Evolutionary conservation across 2,329 filamentous ascomycete genomes (phyloP).

Genomic region (Diaporthe citri): DNA sequence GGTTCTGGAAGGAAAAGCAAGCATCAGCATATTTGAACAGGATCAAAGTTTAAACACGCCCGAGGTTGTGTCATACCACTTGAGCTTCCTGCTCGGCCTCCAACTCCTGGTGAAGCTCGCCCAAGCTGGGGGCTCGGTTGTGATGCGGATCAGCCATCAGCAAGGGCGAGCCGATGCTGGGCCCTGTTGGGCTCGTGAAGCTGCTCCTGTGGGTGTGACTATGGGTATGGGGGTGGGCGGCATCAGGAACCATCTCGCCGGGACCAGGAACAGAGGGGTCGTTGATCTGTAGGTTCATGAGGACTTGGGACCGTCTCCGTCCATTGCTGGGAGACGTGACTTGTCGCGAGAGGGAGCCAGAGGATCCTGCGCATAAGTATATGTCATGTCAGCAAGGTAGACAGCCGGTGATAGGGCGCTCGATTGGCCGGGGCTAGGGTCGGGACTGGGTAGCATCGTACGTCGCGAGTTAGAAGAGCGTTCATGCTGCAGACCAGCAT

Average conservation of each 20-base stretch:
- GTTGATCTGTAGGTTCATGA: constrained; percentile 81
- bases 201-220: constrained; percentile 49
- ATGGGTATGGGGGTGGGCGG: constrained; percentile 46
- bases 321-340: constrained; percentile 47
- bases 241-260: constrained; percentile 74
- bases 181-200: constrained; percentile 43
- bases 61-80: constrained; percentile 65
- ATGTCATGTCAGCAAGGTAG: background rate
- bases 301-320: constrained; percentile 75
- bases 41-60: no score
- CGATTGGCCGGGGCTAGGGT: constrained; percentile 39
- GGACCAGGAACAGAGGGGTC: constrained; percentile 76
- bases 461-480: constrained; percentile 61
- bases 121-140: constrained; percentile 77
- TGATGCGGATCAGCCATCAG: constrained; percentile 69
- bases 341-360: constrained; percentile 39
- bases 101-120: constrained; percentile 82
- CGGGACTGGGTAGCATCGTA: constrained; percentile 51
- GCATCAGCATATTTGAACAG: background rate
- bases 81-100: constrained; percentile 85
- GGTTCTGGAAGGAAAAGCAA: constrained; percentile 65
- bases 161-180: constrained; percentile 50
- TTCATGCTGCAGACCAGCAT: constrained; percentile 79
- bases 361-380: constrained; percentile 35
- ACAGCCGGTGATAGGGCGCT: background rate